Percentiles rank a stretch among this genome's conserved stretches.
Evolutionary conservation across 1,284 basidiomycete genomes (phyloP).

Genomic region (Neolentinus lepideus): DNA sequence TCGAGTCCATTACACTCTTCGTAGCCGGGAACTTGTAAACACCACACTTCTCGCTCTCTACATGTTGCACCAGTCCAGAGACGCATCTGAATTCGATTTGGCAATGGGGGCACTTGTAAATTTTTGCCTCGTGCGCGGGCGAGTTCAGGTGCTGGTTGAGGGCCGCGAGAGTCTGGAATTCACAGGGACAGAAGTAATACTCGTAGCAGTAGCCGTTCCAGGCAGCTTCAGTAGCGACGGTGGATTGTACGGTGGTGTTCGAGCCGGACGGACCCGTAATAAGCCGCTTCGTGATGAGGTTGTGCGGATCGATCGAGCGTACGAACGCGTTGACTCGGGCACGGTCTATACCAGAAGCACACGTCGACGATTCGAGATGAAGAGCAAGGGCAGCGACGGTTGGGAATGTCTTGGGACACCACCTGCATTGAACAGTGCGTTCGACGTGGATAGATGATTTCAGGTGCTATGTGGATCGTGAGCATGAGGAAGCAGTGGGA

Average conservation of each 20-base stretch:
- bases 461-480: not conserved
- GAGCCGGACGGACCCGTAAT: not conserved
- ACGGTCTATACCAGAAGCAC: not conserved
- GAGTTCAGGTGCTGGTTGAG: constrained; percentile 92
- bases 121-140: constrained; percentile 59
- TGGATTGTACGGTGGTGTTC: not conserved
- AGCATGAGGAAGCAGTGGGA: not conserved
- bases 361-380: not conserved
- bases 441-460: not conserved
- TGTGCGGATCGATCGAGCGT: not conserved
- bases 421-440: not conserved
- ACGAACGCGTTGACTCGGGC: not conserved
- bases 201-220: constrained; percentile 1
- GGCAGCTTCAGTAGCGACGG: not conserved
- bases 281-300: not conserved
- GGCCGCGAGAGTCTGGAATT: constrained; percentile 77
- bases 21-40: not conserved
- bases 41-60: constrained; percentile 2
- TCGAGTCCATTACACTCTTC: not conserved
- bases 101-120: not conserved
- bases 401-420: not conserved
- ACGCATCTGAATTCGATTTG: no score
- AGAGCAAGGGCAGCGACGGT: not conserved
- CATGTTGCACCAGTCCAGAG: not conserved
- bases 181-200: constrained; percentile 27